Conservation (phyloP, 2,329 filamentous ascomycete species). For the Ceratocystis destructans region DNA sequence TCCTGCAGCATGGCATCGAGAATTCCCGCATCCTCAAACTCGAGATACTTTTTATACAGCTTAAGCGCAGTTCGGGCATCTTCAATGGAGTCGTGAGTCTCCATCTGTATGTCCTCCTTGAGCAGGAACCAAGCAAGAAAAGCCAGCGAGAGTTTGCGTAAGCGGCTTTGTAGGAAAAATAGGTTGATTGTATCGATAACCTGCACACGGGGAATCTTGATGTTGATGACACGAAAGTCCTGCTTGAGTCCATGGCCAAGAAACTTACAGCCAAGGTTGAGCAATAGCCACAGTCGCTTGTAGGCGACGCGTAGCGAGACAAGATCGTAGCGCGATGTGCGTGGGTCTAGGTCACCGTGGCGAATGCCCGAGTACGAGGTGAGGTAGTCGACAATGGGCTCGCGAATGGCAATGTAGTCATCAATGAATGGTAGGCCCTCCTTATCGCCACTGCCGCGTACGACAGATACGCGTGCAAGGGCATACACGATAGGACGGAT, state of each 20-base stretch:
- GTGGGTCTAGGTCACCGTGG: constrained; percentile 67
- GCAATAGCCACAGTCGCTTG: constrained; percentile 93
- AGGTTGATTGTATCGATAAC: constrained; percentile 89
- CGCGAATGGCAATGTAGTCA: constrained; percentile 86
- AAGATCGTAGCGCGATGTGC: constrained; percentile 65
- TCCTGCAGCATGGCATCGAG: constrained; percentile 73
- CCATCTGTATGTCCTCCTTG: constrained; percentile 84
- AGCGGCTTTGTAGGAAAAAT: constrained; percentile 67
- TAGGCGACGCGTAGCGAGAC: constrained; percentile 83
- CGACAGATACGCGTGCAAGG: constrained; percentile 80
- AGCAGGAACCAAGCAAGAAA: constrained; percentile 86
- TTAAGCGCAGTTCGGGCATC: constrained; percentile 84
- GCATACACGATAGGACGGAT: constrained; percentile 84
- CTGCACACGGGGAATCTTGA: constrained; percentile 79
- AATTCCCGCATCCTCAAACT: constrained; percentile 76
- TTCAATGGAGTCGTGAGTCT: constrained; percentile 89
- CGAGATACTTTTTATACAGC: constrained; percentile 76
- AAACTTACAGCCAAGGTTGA: constrained; percentile 89
- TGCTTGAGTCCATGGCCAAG: constrained; percentile 86
- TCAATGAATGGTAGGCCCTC: constrained; percentile 88
- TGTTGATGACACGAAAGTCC: constrained; percentile 97
- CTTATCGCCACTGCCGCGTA: constrained; percentile 62
- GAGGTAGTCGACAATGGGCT: constrained; percentile 87
- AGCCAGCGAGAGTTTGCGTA: constrained; percentile 77
- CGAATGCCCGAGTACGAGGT: constrained; percentile 90